Conservation (phyloP, 495 filamentous ascomycete genomes). For the Penicillium tannophilum region DNA sequence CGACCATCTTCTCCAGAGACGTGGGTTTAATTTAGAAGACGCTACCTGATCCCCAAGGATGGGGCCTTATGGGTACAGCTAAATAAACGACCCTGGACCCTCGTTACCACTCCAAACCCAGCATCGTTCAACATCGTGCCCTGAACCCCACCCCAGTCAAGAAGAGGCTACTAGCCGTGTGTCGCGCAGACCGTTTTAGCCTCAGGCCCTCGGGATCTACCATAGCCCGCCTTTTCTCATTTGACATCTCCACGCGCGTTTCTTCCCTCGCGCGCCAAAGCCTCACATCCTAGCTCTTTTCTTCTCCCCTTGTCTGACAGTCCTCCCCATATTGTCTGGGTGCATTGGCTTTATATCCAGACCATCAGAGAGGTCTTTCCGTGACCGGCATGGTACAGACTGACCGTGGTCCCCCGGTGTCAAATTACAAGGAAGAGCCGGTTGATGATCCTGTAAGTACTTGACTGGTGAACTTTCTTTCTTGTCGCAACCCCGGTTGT, state of each 20-base stretch:
- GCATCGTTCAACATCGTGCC: slow-evolving; percentile 29
- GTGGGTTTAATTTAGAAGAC: slow-evolving; percentile 9
- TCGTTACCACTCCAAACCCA: slow-evolving; percentile 30
- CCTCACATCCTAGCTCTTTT: slow-evolving; percentile 19
- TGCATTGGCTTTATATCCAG: slow-evolving; percentile 21
- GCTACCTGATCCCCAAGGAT: slow-evolving; percentile 24
- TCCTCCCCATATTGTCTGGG: slow-evolving; percentile 5
- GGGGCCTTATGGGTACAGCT: slow-evolving; percentile 41
- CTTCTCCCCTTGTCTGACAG: slow-evolving; percentile 3
- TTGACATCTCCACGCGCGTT: slow-evolving; percentile 21
- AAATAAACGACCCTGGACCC: slow-evolving; percentile 53
- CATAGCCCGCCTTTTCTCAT: slow-evolving; percentile 9
- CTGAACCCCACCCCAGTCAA: slow-evolving; percentile 35
- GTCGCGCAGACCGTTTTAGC: slow-evolving; percentile 24
- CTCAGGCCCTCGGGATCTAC: slow-evolving; percentile 25
- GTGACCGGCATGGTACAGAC: slow-evolving; percentile 53
- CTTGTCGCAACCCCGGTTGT: slow-evolving; percentile 2
- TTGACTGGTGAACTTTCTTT: slow-evolving; percentile 15
- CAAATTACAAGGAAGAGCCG: slow-evolving; percentile 49
- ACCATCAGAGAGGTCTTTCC: slow-evolving; percentile 34
- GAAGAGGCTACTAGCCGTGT: slow-evolving; percentile 21
- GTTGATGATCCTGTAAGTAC: slow-evolving; percentile 47
- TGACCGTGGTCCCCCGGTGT: slow-evolving; percentile 43
- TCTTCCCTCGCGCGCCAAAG: slow-evolving; percentile 23
- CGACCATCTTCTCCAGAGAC: not conserved